Evolutionary conservation across 345 rosid genomes (phyloP).

Genomic region (Gossypium stocksii): DNA sequence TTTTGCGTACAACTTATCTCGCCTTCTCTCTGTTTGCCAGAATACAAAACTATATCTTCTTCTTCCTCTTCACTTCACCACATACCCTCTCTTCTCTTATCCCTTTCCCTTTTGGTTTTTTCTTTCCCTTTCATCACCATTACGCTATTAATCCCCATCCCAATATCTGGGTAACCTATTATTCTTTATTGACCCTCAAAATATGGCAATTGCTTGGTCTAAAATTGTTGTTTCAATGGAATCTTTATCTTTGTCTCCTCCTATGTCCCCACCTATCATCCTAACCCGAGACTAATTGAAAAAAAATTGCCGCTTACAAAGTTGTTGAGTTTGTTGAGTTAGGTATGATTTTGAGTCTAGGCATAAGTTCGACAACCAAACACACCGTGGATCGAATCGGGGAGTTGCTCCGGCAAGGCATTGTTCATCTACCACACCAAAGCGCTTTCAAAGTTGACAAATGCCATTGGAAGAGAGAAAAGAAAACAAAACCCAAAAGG

Average conservation of each 20-base stretch:
- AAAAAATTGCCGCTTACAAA: slow-evolving; percentile 44
- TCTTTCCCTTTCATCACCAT: neutral
- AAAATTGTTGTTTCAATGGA: slow-evolving; percentile 11
- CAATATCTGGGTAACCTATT: neutral
- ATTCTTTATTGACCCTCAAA: neutral
- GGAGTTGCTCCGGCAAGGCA: slow-evolving; percentile 62
- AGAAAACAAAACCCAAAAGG: no score
- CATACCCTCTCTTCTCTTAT: neutral
- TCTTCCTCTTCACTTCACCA: neutral
- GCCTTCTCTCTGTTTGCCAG: neutral
- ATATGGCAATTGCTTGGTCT: slow-evolving; percentile 21
- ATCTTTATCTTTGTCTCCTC: slow-evolving; percentile 1
- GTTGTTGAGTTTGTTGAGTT: slow-evolving; percentile 86
- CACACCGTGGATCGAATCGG: slow-evolving; percentile 90
- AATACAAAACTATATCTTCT: slow-evolving; percentile 8
- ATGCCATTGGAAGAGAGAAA: neutral
- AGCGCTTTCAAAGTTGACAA: neutral
- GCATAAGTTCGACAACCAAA: slow-evolving; percentile 91
- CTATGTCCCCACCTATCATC: slow-evolving; percentile 10
- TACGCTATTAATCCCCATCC: neutral
- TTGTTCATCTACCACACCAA: neutral
- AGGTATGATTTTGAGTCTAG: slow-evolving; percentile 95
- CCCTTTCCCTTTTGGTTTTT: neutral
- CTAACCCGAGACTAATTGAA: slow-evolving; percentile 16
- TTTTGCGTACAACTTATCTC: neutral